Percentiles rank a stretch among this genome's conserved stretches.
Conservation (phyloP, 2,329 filamentous ascomycete genomes). For the Mycosphaerella sp. region DNA sequence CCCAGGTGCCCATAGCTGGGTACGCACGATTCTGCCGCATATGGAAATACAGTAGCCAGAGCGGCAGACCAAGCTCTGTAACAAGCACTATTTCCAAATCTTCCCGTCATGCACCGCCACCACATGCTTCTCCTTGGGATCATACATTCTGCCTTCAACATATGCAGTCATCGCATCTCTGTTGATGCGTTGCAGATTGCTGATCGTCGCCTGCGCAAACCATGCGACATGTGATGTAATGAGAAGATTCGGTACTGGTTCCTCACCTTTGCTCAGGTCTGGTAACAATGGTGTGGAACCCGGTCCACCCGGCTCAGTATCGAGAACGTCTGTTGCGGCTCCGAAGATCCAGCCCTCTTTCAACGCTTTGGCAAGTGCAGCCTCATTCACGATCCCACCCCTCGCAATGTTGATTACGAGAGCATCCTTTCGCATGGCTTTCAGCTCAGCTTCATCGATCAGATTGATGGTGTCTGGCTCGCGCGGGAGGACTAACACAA, state of each 20-base stretch:
- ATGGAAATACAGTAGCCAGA: no score
- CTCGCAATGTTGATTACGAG: conserved; percentile 19
- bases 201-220: conserved; percentile 18
- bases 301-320: conserved; percentile 20
- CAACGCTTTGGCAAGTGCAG: conserved; percentile 19
- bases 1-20: no score
- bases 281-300: conserved; percentile 18
- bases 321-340: conserved; percentile 21
- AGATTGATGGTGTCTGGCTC: conserved; percentile 20
- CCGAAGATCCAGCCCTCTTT: conserved; percentile 19
- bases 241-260: conserved; percentile 18
- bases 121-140: conserved; percentile 17
- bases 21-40: no score
- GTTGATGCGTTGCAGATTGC: conserved; percentile 18
- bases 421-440: conserved; percentile 18
- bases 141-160: conserved; percentile 21
- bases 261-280: conserved; percentile 19
- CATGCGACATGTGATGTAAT: conserved; percentile 21
- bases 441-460: conserved; percentile 17
- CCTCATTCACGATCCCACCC: conserved; percentile 22
- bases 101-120: conserved; percentile 22
- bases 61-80: no score
- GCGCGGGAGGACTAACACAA: conserved; percentile 15
- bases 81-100: conserved; percentile 21
- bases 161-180: conserved; percentile 21